phyloP scores from a whole-genome alignment of 129 eudicot species.

The Flaveria ramosissima region DNA sequence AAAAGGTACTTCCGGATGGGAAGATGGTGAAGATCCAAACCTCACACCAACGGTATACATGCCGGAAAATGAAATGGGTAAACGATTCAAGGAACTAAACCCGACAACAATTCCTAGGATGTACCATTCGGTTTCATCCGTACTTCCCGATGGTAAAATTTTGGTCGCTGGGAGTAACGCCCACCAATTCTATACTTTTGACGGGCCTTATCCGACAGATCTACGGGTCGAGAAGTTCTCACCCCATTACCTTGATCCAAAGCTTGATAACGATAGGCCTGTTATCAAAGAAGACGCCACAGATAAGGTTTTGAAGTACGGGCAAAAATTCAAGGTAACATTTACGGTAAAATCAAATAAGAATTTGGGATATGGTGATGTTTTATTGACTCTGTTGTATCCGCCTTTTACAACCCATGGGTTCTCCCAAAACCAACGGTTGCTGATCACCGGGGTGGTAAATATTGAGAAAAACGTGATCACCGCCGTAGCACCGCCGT shows the following conservation, averaged over 20 bases:
- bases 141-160: constrained; percentile 60
- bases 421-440: constrained; percentile 59
- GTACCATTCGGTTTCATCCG: constrained; percentile 64
- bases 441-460: constrained; percentile 32
- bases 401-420: constrained; percentile 88
- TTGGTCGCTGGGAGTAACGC: constrained; percentile 76
- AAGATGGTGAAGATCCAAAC: constrained; percentile 56
- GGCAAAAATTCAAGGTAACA: constrained; percentile 29
- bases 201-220: constrained; percentile 58
- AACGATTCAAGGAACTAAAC: constrained; percentile 45
- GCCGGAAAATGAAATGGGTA: constrained; percentile 47
- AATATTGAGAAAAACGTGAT: constrained; percentile 3
- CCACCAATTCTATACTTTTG: constrained; percentile 40
- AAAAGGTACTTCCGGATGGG: constrained; percentile 77
- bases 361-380: constrained; percentile 9
- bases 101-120: constrained; percentile 60
- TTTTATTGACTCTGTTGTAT: constrained; percentile 47
- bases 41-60: constrained; percentile 58
- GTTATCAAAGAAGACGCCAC: constrained; percentile 29
- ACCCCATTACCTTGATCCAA: constrained; percentile 68
- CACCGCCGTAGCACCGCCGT: constrained; percentile 27
- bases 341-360: constrained; percentile 6
- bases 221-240: constrained; percentile 64
- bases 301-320: constrained; percentile 42
- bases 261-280: constrained; percentile 29